phyloP scores from a whole-genome alignment of 805 yeast genomes.

The Barnettozyma siamensis region DNA sequence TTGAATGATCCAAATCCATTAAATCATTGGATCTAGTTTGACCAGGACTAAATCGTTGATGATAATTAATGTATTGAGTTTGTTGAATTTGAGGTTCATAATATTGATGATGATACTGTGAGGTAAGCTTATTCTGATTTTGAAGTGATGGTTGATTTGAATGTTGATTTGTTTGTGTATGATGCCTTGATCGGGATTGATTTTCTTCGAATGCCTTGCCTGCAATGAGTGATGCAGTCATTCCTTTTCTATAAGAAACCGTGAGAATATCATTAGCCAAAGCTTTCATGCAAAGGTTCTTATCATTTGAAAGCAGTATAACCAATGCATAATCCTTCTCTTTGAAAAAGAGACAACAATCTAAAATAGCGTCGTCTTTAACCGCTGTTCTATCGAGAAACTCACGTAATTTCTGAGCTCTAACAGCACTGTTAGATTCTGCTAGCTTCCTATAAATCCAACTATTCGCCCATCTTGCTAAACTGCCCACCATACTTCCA shows the following conservation, averaged over 20 bases:
- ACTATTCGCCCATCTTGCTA: slow-evolving; percentile 68
- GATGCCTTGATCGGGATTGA: neutral
- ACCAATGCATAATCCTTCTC: slow-evolving; percentile 37
- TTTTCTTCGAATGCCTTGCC: slow-evolving; percentile 24
- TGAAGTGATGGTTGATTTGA: neutral
- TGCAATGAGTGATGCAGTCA: slow-evolving; percentile 46
- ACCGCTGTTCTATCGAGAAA: slow-evolving; percentile 36
- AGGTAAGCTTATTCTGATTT: neutral
- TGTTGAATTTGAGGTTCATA: no score
- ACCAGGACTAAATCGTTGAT: no score
- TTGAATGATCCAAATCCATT: no score
- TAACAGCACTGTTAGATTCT: slow-evolving; percentile 40
- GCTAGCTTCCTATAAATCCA: slow-evolving; percentile 71
- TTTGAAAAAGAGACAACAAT: slow-evolving; percentile 69
- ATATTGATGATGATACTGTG: no score
- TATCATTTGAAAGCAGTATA: slow-evolving; percentile 73
- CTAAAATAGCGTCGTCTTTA: slow-evolving; percentile 81
- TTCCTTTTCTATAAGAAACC: slow-evolving; percentile 39
- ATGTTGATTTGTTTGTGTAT: neutral
- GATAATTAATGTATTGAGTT: no score
- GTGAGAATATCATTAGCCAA: slow-evolving; percentile 61
- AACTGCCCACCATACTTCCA: slow-evolving; percentile 38
- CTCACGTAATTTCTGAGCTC: slow-evolving; percentile 62
- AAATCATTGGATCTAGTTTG: neutral
- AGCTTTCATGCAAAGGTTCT: slow-evolving; percentile 76